A percentile compares a stretch with the other conserved stretches of the same genome.
Evolutionary conservation across 306 rosid species (phyloP).

Genomic region (Lathyrus oleraceus): DNA sequence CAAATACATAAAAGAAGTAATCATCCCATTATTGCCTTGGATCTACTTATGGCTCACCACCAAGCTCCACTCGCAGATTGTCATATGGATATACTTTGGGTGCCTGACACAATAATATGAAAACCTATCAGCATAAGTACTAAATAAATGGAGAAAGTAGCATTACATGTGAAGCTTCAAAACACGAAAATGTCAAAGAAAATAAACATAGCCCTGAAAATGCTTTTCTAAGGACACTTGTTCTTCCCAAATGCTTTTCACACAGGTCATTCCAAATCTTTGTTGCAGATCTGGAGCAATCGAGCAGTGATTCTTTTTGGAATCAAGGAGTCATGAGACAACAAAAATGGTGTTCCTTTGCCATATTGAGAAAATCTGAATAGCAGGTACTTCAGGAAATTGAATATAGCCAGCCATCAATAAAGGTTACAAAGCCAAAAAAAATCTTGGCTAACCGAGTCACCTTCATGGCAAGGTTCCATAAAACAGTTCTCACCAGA

Average conservation of each 20-base stretch:
- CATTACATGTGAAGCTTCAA: constrained; percentile 19
- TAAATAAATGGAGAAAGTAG: constrained; percentile 10
- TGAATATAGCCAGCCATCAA: not conserved
- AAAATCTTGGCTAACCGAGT: not conserved
- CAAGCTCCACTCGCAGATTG: constrained; percentile 90
- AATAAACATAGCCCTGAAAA: not conserved
- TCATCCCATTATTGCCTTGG: constrained; percentile 18
- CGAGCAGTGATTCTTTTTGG: not conserved
- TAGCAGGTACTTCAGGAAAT: not conserved
- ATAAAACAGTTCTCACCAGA: not conserved
- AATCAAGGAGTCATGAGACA: not conserved
- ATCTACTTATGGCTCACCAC: constrained; percentile 71
- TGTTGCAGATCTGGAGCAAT: not conserved
- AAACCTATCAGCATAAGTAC: constrained; percentile 29
- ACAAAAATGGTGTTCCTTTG: not conserved
- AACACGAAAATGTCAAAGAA: constrained; percentile 14
- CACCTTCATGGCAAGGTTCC: not conserved
- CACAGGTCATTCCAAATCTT: not conserved
- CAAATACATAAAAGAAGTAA: constrained; percentile 42
- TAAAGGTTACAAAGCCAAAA: not conserved
- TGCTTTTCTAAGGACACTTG: not conserved
- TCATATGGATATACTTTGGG: constrained; percentile 91
- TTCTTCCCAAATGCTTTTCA: constrained; percentile 6
- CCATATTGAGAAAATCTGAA: not conserved
- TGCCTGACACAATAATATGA: constrained; percentile 48